Percentiles rank a stretch among this genome's conserved stretches.
These are phyloP conservation scores for Pythium phragmiticola DNA, from an alignment of 352 stramenopile genomes.

Conservation along the genomic window DNA sequence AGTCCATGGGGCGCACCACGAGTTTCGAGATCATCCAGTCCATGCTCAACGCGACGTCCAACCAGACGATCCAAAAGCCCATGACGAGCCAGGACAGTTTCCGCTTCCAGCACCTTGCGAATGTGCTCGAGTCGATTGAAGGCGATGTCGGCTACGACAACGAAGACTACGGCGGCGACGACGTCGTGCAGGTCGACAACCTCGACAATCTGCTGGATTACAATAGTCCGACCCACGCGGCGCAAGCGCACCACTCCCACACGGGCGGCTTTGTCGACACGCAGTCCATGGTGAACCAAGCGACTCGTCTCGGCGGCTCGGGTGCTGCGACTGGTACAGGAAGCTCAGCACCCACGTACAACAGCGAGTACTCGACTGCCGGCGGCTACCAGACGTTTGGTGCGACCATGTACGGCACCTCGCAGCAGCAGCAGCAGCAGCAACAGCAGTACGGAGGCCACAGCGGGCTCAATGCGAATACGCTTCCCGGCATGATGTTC, in stretches of 20 bases:
- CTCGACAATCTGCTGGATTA: constrained; percentile 85
- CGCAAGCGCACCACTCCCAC: constrained; percentile 10
- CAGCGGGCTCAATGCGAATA: background rate
- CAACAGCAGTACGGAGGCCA: constrained; percentile 11
- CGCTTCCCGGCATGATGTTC: constrained; percentile 21
- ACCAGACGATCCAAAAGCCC: constrained; percentile 82
- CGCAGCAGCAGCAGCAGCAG: constrained; percentile 20
- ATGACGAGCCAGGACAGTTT: constrained; percentile 89
- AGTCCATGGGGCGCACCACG: constrained; percentile 69
- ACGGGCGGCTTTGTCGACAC: constrained; percentile 61
- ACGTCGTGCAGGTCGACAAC: constrained; percentile 84
- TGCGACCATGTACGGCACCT: constrained; percentile 8
- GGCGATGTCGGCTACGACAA: constrained; percentile 82
- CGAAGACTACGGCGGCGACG: constrained; percentile 77
- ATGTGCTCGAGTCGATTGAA: constrained; percentile 79
- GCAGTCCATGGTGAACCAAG: constrained; percentile 60
- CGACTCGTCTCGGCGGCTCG: constrained; percentile 15
- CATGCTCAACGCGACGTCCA: constrained; percentile 84
- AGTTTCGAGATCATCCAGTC: constrained; percentile 89
- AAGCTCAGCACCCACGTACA: constrained; percentile 1
- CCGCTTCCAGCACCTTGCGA: constrained; percentile 79
- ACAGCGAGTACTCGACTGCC: constrained; percentile 17
- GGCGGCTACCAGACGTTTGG: constrained; percentile 22
- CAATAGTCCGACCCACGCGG: constrained; percentile 36
- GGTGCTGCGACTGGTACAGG: background rate